Conservation (phyloP, 139 green algal species). For the Diplosphaera chodatii region DNA sequence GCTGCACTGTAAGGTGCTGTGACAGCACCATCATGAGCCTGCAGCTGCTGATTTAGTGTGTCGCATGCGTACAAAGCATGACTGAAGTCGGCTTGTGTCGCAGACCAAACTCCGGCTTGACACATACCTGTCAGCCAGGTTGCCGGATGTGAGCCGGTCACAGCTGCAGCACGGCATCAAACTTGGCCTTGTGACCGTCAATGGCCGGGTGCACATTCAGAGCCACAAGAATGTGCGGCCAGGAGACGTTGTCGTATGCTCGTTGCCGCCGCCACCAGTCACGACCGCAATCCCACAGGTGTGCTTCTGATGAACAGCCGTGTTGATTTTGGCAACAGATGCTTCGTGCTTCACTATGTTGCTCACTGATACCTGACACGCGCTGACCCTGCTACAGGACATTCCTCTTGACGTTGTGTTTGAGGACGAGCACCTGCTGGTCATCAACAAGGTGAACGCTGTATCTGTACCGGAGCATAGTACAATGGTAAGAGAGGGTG, state of each 20-base stretch:
- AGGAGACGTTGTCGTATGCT: constrained; percentile 59
- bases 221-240: constrained; percentile 27
- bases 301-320: too few relatives aligned
- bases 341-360: too few relatives aligned
- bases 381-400: too few relatives aligned
- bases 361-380: too few relatives aligned
- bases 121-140: constrained; percentile 35
- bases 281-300: constrained; percentile 56
- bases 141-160: constrained; percentile 49
- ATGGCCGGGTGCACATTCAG: constrained; percentile 45
- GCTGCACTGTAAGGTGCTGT: too few relatives aligned
- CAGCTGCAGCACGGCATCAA: constrained; percentile 60
- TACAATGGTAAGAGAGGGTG: too few relatives aligned
- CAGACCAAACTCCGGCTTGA: constrained; percentile 49
- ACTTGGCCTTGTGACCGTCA: constrained; percentile 53
- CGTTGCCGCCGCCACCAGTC: constrained; percentile 42
- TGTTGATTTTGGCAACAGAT: too few relatives aligned
- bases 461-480: too few relatives aligned
- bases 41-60: too few relatives aligned
- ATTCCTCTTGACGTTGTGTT: constrained; percentile 86
- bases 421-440: constrained; percentile 87
- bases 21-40: too few relatives aligned
- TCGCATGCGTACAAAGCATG: too few relatives aligned
- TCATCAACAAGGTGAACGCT: constrained; percentile 85
- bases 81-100: too few relatives aligned